Base-by-base conservation (phyloP, 2,329 filamentous ascomycete species). In the Penicillium aurantiogriseum region DNA sequence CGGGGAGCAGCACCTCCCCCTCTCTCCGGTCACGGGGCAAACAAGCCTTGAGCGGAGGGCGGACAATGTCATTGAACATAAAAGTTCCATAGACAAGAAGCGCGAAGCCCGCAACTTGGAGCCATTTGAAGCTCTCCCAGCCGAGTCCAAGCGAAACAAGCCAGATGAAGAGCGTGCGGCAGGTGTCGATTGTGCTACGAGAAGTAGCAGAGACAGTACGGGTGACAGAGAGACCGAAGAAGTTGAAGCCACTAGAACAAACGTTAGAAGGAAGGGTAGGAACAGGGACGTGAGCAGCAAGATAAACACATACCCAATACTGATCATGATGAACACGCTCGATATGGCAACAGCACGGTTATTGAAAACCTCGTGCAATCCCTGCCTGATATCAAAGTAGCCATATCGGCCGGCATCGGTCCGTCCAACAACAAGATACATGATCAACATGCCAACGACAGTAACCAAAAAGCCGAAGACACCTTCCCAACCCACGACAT, bases 111-210 rank as follows among this genome's bases (percentile, higher is more conserved):
- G 85, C 74, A 15, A 99, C 91, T 77, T 99, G 94, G 7, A 99
- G 84, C 89, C 91, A 95, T 78, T 97, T 97, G 84, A 99, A 97
- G 0, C 86, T 88, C 78, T 99, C 94, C 94, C 94, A 99, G 59
- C 92, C 92, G 2, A 99, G 84, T 4, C 89, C 91, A 5, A 99
- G 84, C 19, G 91, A 96, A 15, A 96, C 90, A 29, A 99, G 83
- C 94, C 94, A 99, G 76, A 99, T 97, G 78, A 99, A 97, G 1
- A 99, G 84, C 0, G 94, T 99, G 40, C 93, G 87, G 81, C 92
- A 97, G 1, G 94, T 99, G 75, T 99, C 94, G 68, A 99, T 97
- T 33, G 93, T 97, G 33, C 91, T 96, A 60, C 94, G 87, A 1
- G 93, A 91, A 0, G 94, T 99, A 11, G 94, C 94, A 62, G 90